A percentile compares a stretch with the other conserved stretches of the same genome.
These are phyloP conservation scores for Pseudocercospora cruenta DNA, from an alignment of 2,329 filamentous ascomycete species.

Conservation along the genomic window DNA sequence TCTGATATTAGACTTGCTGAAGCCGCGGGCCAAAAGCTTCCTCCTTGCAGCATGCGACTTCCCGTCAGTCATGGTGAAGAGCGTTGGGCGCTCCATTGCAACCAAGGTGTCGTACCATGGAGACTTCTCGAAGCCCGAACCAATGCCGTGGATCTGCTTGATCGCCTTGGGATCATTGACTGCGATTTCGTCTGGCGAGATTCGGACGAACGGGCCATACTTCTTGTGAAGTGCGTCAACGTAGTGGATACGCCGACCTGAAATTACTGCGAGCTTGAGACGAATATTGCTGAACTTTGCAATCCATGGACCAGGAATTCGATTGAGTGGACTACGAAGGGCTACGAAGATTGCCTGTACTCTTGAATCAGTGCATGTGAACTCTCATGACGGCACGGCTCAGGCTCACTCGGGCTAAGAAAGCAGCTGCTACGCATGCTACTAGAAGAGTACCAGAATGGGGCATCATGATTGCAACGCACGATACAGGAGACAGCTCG, in stretches of 20 bases:
- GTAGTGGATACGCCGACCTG: slow-evolving; percentile 45
- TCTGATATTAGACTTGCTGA: slow-evolving; percentile 42
- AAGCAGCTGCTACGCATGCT: neutral
- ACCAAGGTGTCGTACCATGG: slow-evolving; percentile 35
- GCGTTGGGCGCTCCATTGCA: slow-evolving; percentile 28
- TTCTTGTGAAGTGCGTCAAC: slow-evolving; percentile 43
- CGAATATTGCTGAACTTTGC: slow-evolving; percentile 31
- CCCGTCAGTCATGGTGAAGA: slow-evolving; percentile 46
- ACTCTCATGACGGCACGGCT: neutral
- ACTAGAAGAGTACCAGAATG: neutral
- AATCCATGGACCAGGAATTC: slow-evolving; percentile 37
- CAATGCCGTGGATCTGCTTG: slow-evolving; percentile 38
- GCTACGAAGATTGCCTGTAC: slow-evolving; percentile 5
- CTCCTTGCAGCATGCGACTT: slow-evolving; percentile 42
- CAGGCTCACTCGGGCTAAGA: neutral
- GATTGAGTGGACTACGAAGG: slow-evolving; percentile 29
- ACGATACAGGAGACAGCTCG: neutral
- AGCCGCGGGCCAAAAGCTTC: slow-evolving; percentile 42
- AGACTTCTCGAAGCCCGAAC: slow-evolving; percentile 33
- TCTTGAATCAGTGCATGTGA: neutral
- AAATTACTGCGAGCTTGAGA: slow-evolving; percentile 43
- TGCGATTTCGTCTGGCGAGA: slow-evolving; percentile 36
- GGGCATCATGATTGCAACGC: too few species aligned
- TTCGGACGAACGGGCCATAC: slow-evolving; percentile 38
- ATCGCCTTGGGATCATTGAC: slow-evolving; percentile 34